These are phyloP conservation scores for Protomyces gravidus DNA, from an alignment of 1,139 yeast species.

Conservation along the genomic window DNA sequence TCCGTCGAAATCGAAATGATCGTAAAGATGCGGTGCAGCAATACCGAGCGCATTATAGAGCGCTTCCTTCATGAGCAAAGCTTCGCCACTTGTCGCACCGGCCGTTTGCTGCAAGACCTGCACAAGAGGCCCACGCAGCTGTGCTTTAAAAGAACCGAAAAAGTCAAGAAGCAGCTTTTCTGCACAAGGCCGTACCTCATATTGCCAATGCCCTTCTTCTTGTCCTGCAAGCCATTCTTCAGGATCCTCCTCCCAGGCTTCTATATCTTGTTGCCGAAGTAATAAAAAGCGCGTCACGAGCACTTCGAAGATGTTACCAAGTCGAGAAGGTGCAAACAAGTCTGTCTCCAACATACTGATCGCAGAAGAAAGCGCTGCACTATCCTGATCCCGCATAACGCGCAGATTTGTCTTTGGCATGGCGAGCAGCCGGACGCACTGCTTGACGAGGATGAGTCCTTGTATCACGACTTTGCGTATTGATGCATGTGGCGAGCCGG, in stretches of 20 bases:
- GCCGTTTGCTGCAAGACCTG: constrained; percentile 48
- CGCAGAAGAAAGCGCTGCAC: constrained; percentile 56
- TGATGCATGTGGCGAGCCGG: constrained; percentile 53
- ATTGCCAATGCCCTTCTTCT: constrained; percentile 72
- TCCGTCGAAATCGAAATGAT: constrained; percentile 59
- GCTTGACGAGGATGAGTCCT: constrained; percentile 62
- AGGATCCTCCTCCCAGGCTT: constrained; percentile 75
- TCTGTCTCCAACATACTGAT: constrained; percentile 50
- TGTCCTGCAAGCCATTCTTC: constrained; percentile 92
- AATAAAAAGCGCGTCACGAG: constrained; percentile 69
- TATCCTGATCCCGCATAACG: constrained; percentile 34
- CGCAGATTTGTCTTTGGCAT: constrained; percentile 17
- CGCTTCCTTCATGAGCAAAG: constrained; percentile 66
- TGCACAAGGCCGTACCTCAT: constrained; percentile 79
- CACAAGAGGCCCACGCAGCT: constrained; percentile 59
- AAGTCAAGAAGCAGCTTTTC: constrained; percentile 79
- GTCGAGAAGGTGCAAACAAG: constrained; percentile 55
- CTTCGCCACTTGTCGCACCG: constrained; percentile 35
- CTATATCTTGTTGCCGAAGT: constrained; percentile 68
- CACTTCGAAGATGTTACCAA: constrained; percentile 59
- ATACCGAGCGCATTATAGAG: constrained; percentile 76
- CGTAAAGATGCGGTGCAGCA: constrained; percentile 63
- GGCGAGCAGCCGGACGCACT: constrained; percentile 54
- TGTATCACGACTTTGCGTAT: constrained; percentile 77
- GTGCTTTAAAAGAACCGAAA: constrained; percentile 58